Conservation (phyloP, 176 grass and related monocot species). For the Zea luxurians region DNA sequence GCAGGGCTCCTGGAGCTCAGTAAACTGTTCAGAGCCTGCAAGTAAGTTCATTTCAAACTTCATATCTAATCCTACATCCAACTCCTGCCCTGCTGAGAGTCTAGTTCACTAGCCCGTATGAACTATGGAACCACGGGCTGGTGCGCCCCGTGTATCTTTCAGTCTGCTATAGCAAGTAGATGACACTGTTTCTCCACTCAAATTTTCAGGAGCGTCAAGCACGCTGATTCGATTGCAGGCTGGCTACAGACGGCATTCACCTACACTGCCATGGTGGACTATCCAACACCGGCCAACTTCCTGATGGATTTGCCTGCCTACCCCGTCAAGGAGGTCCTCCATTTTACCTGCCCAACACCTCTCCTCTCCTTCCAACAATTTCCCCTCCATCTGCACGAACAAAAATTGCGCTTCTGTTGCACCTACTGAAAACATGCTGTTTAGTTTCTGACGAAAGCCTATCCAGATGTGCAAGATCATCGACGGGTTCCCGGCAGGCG, state of each 20-base stretch:
- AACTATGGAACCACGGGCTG: too few relatives aligned
- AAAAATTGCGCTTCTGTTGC: background rate
- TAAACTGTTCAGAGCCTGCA: conserved; percentile 87
- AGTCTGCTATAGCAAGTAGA: background rate
- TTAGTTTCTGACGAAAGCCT: conserved; percentile 2
- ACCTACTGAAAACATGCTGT: background rate
- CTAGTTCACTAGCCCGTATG: too few relatives aligned
- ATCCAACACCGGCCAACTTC: conserved; percentile 71
- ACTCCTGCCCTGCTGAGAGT: too few relatives aligned
- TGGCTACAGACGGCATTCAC: conserved; percentile 72
- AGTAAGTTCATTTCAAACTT: conserved; percentile 48
- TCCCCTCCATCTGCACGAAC: background rate
- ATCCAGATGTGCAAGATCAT: conserved; percentile 89
- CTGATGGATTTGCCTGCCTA: conserved; percentile 75
- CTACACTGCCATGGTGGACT: conserved; percentile 90
- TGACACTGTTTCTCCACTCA: background rate
- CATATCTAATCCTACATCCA: too few relatives aligned
- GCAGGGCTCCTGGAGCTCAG: conserved; percentile 67
- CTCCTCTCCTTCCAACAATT: too few relatives aligned
- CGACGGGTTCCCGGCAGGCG: conserved; percentile 50
- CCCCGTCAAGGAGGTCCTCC: conserved; percentile 72
- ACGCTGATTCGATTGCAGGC: conserved; percentile 41
- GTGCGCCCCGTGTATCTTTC: too few relatives aligned
- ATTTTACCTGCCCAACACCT: background rate
- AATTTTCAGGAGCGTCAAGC: conserved; percentile 49